Conservation (phyloP, 2,329 filamentous ascomycete genomes). For the Ophiocordyceps unilateralis region DNA sequence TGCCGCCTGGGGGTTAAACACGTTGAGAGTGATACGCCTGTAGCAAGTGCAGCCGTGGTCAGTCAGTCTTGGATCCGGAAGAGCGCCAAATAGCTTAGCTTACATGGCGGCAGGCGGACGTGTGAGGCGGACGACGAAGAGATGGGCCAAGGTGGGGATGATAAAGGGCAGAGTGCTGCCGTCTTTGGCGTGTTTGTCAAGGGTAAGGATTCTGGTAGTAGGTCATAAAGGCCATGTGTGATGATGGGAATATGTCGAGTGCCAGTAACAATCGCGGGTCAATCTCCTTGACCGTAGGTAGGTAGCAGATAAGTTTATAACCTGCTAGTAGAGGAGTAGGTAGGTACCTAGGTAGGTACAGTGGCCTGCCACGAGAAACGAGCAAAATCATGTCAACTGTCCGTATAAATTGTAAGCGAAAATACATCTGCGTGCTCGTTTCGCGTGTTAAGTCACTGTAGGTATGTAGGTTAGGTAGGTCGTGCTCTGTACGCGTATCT, state of each 20-base stretch:
- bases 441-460: too few species aligned
- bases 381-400: too few species aligned
- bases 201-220: constrained; percentile 7
- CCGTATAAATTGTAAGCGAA: too few species aligned
- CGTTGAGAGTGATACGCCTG: constrained; percentile 78
- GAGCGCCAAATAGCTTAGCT: background rate
- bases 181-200: too few species aligned
- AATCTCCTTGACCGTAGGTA: background rate
- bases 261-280: too few species aligned
- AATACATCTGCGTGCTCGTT: too few species aligned
- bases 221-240: background rate
- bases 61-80: background rate
- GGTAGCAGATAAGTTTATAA: background rate
- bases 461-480: too few species aligned
- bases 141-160: constrained; percentile 3
- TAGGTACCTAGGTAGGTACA: too few species aligned
- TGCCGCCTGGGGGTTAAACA: constrained; percentile 54
- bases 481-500: background rate
- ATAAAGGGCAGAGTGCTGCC: too few species aligned
- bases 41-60: background rate
- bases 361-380: too few species aligned
- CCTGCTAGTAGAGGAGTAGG: too few species aligned
- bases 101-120: background rate
- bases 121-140: constrained; percentile 3
- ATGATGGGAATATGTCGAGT: too few species aligned